phyloP scores from a whole-genome alignment of 2,329 filamentous ascomycete species.

The Fusarium tupiense region DNA sequence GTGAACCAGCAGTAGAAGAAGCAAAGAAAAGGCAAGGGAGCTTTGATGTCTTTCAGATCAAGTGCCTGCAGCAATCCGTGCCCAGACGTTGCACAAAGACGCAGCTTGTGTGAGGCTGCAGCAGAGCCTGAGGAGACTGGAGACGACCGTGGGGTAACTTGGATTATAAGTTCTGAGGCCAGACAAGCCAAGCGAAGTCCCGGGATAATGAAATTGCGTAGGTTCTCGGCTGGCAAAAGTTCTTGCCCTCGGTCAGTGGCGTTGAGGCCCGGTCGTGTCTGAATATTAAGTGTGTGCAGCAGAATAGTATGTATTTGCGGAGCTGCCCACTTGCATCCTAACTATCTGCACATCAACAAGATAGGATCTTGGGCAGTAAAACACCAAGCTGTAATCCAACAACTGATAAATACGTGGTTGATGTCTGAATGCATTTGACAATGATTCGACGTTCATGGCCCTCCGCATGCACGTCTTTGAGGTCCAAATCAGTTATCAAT shows the following conservation, averaged over 20 bases:
- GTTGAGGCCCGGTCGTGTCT: conserved; percentile 26
- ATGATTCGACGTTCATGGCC: background rate
- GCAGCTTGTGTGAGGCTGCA: conserved; percentile 27
- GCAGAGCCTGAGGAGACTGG: conserved; percentile 18
- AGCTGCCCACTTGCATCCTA: conserved; percentile 28
- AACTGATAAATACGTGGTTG: conserved; percentile 1
- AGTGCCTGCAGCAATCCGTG: conserved; percentile 25
- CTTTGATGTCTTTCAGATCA: conserved; percentile 25
- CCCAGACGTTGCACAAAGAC: conserved; percentile 6
- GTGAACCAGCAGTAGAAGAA: conserved; percentile 7
- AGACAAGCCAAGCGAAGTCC: conserved; percentile 17
- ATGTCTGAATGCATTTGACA: background rate
- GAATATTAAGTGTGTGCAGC: conserved; percentile 39
- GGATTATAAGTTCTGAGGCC: conserved; percentile 32
- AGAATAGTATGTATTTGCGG: conserved; percentile 24
- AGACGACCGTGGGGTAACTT: conserved; percentile 17
- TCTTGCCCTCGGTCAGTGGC: conserved; percentile 14
- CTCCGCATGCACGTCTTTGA: background rate
- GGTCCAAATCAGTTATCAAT: background rate
- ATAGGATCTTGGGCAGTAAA: background rate
- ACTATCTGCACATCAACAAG: conserved; percentile 21
- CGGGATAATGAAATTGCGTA: conserved; percentile 27
- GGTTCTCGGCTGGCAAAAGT: background rate
- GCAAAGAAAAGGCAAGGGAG: conserved; percentile 11
- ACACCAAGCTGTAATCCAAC: conserved; percentile 1